Conservation (phyloP, 345 rosid species). For the thale cress (Arabidopsis thaliana) region DNA sequence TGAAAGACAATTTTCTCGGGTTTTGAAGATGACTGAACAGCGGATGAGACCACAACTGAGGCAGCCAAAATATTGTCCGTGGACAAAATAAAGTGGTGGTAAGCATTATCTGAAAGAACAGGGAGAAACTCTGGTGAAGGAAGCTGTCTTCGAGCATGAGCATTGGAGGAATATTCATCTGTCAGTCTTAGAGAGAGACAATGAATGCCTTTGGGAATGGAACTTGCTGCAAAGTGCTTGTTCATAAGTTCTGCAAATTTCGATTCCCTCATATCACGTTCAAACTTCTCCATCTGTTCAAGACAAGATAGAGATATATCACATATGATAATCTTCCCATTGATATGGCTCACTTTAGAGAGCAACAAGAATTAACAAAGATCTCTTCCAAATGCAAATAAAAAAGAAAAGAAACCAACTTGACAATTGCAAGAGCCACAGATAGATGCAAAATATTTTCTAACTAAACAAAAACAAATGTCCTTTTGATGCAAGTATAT, state of each 20-base stretch:
- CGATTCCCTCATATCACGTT: slow-evolving; percentile 87
- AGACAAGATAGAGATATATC: slow-evolving; percentile 26
- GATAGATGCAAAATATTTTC: not conserved
- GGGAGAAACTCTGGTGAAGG: slow-evolving; percentile 99
- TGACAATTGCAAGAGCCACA: not conserved
- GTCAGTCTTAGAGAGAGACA: slow-evolving; percentile 96
- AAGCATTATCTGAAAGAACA: slow-evolving; percentile 84
- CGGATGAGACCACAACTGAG: slow-evolving; percentile 93
- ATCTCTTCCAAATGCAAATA: slow-evolving; percentile 10
- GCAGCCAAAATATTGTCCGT: slow-evolving; percentile 99
- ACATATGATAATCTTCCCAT: slow-evolving; percentile 18
- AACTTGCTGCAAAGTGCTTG: slow-evolving; percentile 99
- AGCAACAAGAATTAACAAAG: slow-evolving; percentile 7
- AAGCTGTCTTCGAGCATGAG: slow-evolving; percentile 94
- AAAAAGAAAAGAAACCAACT: slow-evolving; percentile 5
- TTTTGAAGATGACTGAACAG: slow-evolving; percentile 78
- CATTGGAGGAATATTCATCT: slow-evolving; percentile 98
- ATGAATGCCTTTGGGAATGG: slow-evolving; percentile 96
- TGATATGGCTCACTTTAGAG: slow-evolving; percentile 6
- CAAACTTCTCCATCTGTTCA: slow-evolving; percentile 88
- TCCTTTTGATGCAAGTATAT: not conserved
- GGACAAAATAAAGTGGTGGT: slow-evolving; percentile 82
- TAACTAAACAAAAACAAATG: not conserved
- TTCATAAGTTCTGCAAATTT: slow-evolving; percentile 95
- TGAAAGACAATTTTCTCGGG: slow-evolving; percentile 98